Evolutionary conservation across 139 green algal genomes (phyloP).

Genomic region (Chlorella sp.): DNA sequence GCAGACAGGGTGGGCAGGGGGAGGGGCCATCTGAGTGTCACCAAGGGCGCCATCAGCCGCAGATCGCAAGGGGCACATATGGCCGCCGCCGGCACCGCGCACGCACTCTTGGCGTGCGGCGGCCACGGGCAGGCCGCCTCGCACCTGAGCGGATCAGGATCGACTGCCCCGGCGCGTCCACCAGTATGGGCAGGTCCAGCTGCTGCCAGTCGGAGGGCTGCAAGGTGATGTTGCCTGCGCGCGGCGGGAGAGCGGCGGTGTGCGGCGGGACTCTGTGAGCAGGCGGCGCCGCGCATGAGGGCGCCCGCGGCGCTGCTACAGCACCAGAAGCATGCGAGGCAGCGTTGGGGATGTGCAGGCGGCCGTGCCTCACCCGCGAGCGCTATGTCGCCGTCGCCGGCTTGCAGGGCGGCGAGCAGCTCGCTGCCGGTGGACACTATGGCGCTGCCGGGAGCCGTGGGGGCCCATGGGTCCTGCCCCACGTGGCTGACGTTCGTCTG

Average conservation of each 20-base stretch:
- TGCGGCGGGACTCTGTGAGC: too few species aligned
- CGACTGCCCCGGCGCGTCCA: background rate
- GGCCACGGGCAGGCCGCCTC: background rate
- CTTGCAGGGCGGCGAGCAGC: background rate
- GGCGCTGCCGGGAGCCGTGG: background rate
- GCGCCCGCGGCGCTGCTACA: too few species aligned
- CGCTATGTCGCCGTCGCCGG: background rate
- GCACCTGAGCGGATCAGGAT: background rate
- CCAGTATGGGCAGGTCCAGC: background rate
- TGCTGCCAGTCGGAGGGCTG: background rate
- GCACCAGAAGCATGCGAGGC: too few species aligned
- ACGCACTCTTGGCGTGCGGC: background rate
- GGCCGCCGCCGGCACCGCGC: background rate
- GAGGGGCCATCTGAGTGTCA: background rate
- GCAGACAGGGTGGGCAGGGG: background rate
- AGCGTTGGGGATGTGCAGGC: background rate
- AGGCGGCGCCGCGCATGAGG: too few species aligned
- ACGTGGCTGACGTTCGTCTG: too few species aligned
- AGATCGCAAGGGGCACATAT: background rate
- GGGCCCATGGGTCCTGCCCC: too few species aligned
- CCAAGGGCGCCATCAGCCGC: background rate
- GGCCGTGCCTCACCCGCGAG: background rate
- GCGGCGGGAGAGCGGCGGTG: background rate
- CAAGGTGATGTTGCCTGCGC: constrained; percentile 5
- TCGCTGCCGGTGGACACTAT: background rate